Percentiles rank a stretch among this genome's conserved stretches.
phyloP scores from a whole-genome alignment of 768 basidiomycete species.

The Cyclocybe cylindracea region DNA sequence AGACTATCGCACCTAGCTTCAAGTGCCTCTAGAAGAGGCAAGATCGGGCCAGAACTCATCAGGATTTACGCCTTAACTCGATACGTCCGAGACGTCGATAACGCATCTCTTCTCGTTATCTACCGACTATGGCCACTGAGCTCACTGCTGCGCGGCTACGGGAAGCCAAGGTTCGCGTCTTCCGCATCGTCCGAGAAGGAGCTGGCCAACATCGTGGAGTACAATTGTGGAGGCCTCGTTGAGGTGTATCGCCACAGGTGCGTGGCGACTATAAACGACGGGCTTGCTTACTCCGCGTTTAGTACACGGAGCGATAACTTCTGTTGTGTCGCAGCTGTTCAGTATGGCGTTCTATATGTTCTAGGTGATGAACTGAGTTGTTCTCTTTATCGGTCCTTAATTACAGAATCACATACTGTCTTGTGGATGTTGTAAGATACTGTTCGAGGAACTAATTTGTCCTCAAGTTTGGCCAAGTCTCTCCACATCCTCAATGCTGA shows the following conservation, averaged over 20 bases:
- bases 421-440: conserved; percentile 11
- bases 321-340: conserved; percentile 84
- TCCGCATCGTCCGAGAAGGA: conserved; percentile 77
- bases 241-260: conserved; percentile 86
- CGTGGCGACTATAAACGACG: too few species aligned
- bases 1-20: too few species aligned
- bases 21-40: too few species aligned
- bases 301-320: conserved; percentile 75
- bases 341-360: conserved; percentile 50
- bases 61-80: too few species aligned
- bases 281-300: not conserved
- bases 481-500: conserved; percentile 84
- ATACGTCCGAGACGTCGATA: not conserved
- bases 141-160: conserved; percentile 65
- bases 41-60: too few species aligned
- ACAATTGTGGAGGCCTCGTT: conserved; percentile 75
- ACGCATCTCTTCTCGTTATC: not conserved
- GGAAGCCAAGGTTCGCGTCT: conserved; percentile 87
- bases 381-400: conserved; percentile 19
- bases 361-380: not conserved
- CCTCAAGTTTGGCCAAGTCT: conserved; percentile 81
- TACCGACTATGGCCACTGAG: conserved; percentile 6
- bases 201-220: conserved; percentile 76
- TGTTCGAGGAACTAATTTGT: not conserved
- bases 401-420: conserved; percentile 73